A percentile compares a stretch with the other conserved stretches of the same genome.
These are phyloP conservation scores for Pyricularia pennisetigena DNA, from an alignment of 2,329 filamentous ascomycete species.

Conservation along the genomic window DNA sequence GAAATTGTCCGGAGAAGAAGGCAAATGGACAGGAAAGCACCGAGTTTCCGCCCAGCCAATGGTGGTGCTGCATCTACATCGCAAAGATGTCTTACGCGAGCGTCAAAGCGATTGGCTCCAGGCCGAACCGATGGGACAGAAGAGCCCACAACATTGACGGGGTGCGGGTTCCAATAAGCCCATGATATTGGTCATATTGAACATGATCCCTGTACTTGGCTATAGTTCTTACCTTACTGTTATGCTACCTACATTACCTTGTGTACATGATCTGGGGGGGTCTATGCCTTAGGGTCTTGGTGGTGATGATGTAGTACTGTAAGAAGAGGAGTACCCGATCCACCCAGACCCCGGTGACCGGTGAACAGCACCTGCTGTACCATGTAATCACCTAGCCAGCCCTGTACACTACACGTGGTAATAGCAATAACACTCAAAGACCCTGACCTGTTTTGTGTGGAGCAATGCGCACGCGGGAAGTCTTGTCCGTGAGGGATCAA, in stretches of 20 bases:
- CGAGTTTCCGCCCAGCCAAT: neutral
- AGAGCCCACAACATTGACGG: neutral
- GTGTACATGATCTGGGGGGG: neutral
- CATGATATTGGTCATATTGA: neutral
- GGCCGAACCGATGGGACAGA: neutral
- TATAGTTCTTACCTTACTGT: too few relatives aligned
- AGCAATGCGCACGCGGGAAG: neutral
- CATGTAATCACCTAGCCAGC: neutral
- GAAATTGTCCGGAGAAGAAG: neutral
- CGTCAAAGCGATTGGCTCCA: neutral
- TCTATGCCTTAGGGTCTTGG: neutral
- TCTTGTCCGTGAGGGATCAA: neutral
- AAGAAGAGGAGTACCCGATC: neutral
- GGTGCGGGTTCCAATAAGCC: neutral
- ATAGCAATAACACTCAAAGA: neutral
- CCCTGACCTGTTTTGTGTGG: neutral
- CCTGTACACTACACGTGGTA: neutral
- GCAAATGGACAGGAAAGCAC: neutral
- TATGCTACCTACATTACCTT: too few relatives aligned
- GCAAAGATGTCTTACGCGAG: neutral
- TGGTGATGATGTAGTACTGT: neutral
- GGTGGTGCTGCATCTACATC: neutral
- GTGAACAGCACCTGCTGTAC: neutral
- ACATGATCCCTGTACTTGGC: neutral
- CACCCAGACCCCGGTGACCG: neutral